Conservation (phyloP, 495 filamentous ascomycete genomes). For the Neurospora sp. region DNA sequence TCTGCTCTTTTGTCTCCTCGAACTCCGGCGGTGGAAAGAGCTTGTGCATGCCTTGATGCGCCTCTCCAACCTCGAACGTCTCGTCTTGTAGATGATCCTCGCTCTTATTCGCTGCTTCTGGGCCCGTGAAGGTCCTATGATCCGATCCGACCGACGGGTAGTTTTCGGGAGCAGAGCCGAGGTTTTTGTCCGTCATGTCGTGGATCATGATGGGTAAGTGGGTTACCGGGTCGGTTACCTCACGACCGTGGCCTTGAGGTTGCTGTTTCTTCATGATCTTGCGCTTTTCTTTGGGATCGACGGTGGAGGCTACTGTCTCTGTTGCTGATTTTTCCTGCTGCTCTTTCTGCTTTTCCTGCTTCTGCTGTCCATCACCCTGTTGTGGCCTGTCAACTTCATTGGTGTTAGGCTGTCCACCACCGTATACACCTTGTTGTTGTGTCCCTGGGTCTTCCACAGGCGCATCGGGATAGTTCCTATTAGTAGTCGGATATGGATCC, state of each 20-base stretch:
- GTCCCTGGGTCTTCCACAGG: not conserved
- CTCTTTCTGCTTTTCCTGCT: conserved; percentile 8
- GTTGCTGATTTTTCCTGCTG: conserved; percentile 39
- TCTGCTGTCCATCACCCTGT: not conserved
- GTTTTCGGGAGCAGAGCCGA: conserved; percentile 46
- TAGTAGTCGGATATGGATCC: conserved; percentile 32
- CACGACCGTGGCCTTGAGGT: conserved; percentile 43
- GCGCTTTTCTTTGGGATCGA: conserved; percentile 46
- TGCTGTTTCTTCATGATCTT: conserved; percentile 42
- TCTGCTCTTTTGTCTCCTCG: conserved; percentile 34
- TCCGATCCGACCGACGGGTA: conserved; percentile 33
- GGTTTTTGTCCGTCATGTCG: conserved; percentile 50
- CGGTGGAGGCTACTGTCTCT: conserved; percentile 32
- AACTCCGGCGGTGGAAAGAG: conserved; percentile 56
- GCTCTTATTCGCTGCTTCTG: conserved; percentile 35
- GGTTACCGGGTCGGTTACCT: conserved; percentile 65
- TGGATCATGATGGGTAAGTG: conserved; percentile 55
- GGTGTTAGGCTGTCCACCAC: conserved; percentile 22
- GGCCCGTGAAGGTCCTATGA: conserved; percentile 34
- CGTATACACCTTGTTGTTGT: conserved; percentile 41
- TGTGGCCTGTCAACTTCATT: conserved; percentile 4
- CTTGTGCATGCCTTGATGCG: conserved; percentile 39
- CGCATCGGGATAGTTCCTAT: conserved; percentile 18
- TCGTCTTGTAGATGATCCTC: conserved; percentile 36
- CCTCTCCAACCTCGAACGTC: conserved; percentile 33